Base-by-base conservation (phyloP, 148 eudicot genomes). In the Amaranthus cruentus region DNA sequence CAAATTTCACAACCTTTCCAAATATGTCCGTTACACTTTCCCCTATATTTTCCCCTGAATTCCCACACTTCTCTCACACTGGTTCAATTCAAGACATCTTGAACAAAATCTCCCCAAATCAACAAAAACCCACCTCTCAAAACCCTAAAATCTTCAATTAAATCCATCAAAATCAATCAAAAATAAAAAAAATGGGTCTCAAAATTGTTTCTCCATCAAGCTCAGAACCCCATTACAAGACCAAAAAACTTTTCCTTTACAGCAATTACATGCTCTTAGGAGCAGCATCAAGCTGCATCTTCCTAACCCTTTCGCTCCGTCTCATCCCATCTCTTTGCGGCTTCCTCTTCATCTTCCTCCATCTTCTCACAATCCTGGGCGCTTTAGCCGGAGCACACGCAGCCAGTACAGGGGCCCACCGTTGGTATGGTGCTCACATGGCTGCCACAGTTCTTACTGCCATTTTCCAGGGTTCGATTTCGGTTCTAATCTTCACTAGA, bases 251-350 rank as follows among this genome's bases (percentile, higher is more conserved):
- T 58, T 88, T 86, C 82, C 81, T 86, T 18, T 76, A 76, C 81
- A 80, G 76, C 75, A 88, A 88, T 73, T 88, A 86, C 86, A 71
- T 83, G 47, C 85, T 88, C 51, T 13, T 88, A 42, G 91, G 82
- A 3, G 81, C 89, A 4, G 87, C 91, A 53, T 77, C 87, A 7
- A 83, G 87, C 11, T 88, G 91, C 84, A 86, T 88, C 51, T 86
- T 88, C 89, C 85, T 88, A 3, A 88, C 88, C 0, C 85, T 88
- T 28, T 86, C 91, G 0, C 91, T 88, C 68, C 89, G 91, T 7
- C 84, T 88, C 18, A 60, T 88, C 81, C 89, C 91, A 0, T 86
- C 91, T 6, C 18, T 88, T 9, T 62, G 69, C 65, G 89, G 89
- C 42, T 82, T 88, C 82, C 75, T 86, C 80, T 72, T 86, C 79